These are phyloP conservation scores for Daldinia bambusicola DNA, from an alignment of 495 filamentous ascomycete genomes.

Conservation along the genomic window DNA sequence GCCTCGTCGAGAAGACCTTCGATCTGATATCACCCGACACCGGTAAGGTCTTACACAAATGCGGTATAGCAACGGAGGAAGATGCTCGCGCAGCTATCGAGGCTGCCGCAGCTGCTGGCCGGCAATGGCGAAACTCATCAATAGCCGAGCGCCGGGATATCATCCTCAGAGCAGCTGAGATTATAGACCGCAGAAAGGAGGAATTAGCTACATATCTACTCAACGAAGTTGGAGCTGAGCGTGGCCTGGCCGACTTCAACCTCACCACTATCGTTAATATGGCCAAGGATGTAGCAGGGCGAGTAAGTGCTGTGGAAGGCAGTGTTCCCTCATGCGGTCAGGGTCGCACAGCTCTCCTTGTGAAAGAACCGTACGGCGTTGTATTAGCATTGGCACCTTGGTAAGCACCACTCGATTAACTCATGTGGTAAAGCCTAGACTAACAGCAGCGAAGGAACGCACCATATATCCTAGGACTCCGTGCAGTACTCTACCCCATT, in stretches of 20 bases:
- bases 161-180: conserved; percentile 73
- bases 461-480: conserved; percentile 74
- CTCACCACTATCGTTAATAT: conserved; percentile 67
- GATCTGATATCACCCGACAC: conserved; percentile 72
- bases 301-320: conserved; percentile 69
- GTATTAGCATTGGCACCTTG: conserved; percentile 86
- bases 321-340: conserved; percentile 65
- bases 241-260: conserved; percentile 70
- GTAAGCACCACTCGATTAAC: conserved; percentile 54
- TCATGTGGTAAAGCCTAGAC: conserved; percentile 27
- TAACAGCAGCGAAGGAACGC: conserved; percentile 70
- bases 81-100: conserved; percentile 72
- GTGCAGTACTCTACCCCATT: conserved; percentile 77
- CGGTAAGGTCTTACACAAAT: conserved; percentile 67
- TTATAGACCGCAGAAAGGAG: conserved; percentile 69
- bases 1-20: conserved; percentile 69
- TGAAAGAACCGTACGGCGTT: conserved; percentile 84
- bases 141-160: conserved; percentile 74
- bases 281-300: conserved; percentile 75
- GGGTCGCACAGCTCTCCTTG: conserved; percentile 73
- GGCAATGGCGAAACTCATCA: conserved; percentile 72
- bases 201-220: conserved; percentile 71
- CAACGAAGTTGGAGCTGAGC: conserved; percentile 73
- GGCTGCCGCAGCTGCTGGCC: conserved; percentile 74
- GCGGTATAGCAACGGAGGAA: conserved; percentile 68